Conservation (phyloP, 2,329 filamentous ascomycete species). For the Iodosphaeria phyllophila region DNA sequence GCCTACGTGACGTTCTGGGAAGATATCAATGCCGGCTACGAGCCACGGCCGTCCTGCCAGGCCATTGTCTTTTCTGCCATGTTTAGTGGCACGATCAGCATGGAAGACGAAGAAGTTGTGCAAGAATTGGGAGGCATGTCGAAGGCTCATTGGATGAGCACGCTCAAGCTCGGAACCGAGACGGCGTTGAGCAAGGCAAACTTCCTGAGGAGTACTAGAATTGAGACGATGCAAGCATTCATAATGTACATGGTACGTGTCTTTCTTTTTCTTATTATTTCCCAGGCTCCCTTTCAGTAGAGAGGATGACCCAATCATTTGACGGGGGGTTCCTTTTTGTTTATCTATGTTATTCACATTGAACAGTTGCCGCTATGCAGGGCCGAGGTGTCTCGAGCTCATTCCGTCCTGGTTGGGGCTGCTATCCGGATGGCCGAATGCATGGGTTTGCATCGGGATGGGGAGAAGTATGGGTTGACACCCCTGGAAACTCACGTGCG, state of each 20-base stretch:
- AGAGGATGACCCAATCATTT: no score
- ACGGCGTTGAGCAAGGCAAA: conserved; percentile 48
- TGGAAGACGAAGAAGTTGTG: conserved; percentile 33
- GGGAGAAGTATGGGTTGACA: conserved; percentile 43
- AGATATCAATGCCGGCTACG: conserved; percentile 34
- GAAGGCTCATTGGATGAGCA: conserved; percentile 38
- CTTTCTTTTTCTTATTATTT: no score
- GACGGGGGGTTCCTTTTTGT: no score
- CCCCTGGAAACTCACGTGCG: conserved; percentile 54
- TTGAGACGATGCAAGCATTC: conserved; percentile 62
- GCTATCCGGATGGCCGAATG: conserved; percentile 59
- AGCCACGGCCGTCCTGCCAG: conserved; percentile 45
- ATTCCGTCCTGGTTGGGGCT: conserved; percentile 53
- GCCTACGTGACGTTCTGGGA: conserved; percentile 50
- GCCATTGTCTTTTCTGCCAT: conserved; percentile 51
- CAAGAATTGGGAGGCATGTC: conserved; percentile 32
- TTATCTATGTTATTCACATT: no score
- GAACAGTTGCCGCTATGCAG: conserved; percentile 49
- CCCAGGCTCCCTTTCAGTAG: no score
- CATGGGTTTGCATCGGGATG: conserved; percentile 59
- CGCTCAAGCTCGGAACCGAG: conserved; percentile 48
- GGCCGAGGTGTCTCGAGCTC: conserved; percentile 51
- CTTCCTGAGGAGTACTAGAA: conserved; percentile 48
- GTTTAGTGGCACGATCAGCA: conserved; percentile 50
- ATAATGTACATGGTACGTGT: conserved; percentile 54